These are phyloP conservation scores for Tuber borchii DNA, from an alignment of 495 filamentous ascomycete genomes.

Conservation along the genomic window DNA sequence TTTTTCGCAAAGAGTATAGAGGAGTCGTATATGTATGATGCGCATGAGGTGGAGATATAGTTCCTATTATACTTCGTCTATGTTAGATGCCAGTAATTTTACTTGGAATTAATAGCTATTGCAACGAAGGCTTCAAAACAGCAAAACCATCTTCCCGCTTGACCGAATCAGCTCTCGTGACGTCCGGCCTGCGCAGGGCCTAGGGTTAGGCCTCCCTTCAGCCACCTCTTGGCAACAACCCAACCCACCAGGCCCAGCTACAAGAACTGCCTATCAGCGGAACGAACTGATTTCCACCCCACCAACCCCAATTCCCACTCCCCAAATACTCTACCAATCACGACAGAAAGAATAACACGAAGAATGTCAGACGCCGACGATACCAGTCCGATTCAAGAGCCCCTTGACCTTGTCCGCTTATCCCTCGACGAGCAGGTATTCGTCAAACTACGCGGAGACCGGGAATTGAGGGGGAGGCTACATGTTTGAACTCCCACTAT, in stretches of 20 bases:
- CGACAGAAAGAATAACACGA: neutral
- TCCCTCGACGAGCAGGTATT: slow-evolving; percentile 93
- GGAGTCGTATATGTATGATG: neutral
- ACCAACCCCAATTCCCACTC: slow-evolving; percentile 7
- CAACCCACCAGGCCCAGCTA: neutral
- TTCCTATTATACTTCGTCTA: neutral
- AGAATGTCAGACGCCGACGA: slow-evolving; percentile 38
- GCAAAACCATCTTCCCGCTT: neutral
- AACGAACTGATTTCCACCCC: slow-evolving; percentile 7
- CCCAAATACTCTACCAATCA: neutral
- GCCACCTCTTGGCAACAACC: neutral
- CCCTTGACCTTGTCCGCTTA: slow-evolving; percentile 84
- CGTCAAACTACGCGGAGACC: slow-evolving; percentile 90
- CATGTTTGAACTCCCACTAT: slow-evolving; percentile 59
- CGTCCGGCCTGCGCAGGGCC: neutral
- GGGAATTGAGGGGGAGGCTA: slow-evolving; percentile 87
- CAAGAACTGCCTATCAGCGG: neutral
- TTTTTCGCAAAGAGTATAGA: neutral
- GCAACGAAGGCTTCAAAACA: neutral
- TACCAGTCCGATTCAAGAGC: slow-evolving; percentile 37
- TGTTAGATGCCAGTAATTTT: neutral
- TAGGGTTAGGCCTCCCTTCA: neutral
- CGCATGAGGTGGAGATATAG: neutral
- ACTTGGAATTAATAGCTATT: neutral
- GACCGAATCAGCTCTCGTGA: neutral